Evolutionary conservation across 495 filamentous ascomycete genomes (phyloP).

Genomic region (Pseudomonodictys pantanalensis): DNA sequence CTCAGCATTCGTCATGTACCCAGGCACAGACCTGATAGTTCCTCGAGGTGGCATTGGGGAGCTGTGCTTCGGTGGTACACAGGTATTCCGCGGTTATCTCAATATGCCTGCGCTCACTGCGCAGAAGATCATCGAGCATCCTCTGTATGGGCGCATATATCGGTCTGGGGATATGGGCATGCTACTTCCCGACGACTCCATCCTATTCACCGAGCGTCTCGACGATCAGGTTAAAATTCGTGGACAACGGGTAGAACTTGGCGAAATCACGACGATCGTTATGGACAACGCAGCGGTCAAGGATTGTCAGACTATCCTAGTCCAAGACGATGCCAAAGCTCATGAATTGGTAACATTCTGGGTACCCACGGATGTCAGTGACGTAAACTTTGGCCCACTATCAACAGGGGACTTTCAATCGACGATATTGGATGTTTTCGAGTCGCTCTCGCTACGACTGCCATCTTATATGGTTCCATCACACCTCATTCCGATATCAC

Average conservation of each 20-base stretch:
- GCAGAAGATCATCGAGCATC: conserved; percentile 63
- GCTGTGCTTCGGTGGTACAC: conserved; percentile 79
- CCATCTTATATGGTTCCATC: conserved; percentile 69
- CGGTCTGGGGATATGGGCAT: conserved; percentile 70
- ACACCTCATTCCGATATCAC: conserved; percentile 61
- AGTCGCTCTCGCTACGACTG: conserved; percentile 44
- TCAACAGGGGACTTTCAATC: background rate
- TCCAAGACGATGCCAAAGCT: conserved; percentile 33
- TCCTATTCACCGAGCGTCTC: conserved; percentile 68
- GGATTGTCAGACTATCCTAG: conserved; percentile 55
- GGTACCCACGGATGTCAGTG: conserved; percentile 42
- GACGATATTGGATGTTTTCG: conserved; percentile 12
- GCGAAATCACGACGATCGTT: conserved; percentile 66
- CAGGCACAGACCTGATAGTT: conserved; percentile 40
- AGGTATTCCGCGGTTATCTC: conserved; percentile 71
- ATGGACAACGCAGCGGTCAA: conserved; percentile 44
- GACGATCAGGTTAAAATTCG: conserved; percentile 83
- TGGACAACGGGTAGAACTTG: conserved; percentile 73
- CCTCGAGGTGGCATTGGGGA: conserved; percentile 71
- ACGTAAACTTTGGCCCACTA: conserved; percentile 13
- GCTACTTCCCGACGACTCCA: conserved; percentile 64
- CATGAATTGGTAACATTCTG: conserved; percentile 59
- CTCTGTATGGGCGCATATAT: conserved; percentile 64
- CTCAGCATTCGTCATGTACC: conserved; percentile 62
- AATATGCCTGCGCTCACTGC: conserved; percentile 53